phyloP scores from a whole-genome alignment of 257 asterid species.

The Lycium ferocissimum region DNA sequence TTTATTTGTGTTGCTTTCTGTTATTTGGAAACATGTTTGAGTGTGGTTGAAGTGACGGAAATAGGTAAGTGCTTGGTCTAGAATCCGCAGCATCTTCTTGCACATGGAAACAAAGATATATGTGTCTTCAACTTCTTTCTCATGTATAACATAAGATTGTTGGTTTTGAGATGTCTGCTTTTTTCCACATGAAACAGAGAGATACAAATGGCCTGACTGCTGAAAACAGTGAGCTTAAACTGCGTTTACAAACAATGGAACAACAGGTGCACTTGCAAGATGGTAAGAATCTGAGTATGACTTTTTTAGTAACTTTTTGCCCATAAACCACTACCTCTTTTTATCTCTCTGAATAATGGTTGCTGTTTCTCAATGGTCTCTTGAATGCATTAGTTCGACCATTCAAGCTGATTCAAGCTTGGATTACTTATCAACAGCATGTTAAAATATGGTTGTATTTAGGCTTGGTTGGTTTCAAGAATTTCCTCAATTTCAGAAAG shows the following conservation, averaged over 20 bases:
- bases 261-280: conserved; percentile 97
- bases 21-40: background rate
- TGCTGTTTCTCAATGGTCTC: background rate
- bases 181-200: conserved; percentile 59
- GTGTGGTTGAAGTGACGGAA: conserved; percentile 9
- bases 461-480: background rate
- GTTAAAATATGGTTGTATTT: background rate
- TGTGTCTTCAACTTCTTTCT: background rate
- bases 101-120: background rate
- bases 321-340: background rate
- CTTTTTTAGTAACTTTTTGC: conserved; percentile 18
- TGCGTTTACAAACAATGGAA: conserved; percentile 91
- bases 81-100: conserved; percentile 20
- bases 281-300: conserved; percentile 54
- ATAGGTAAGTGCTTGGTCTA: conserved; percentile 1
- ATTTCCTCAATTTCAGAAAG: background rate
- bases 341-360: conserved; percentile 3
- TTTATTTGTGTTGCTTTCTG: conserved; percentile 11
- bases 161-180: conserved; percentile 31
- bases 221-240: conserved; percentile 92
- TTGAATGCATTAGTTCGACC: background rate
- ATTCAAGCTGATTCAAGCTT: background rate
- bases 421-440: background rate
- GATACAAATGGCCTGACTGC: conserved; percentile 87
- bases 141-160: background rate